Percentiles rank a stretch among this genome's conserved stretches.
Conservation (phyloP, 2,329 filamentous ascomycete genomes). For the Xylariaceae sp. region DNA sequence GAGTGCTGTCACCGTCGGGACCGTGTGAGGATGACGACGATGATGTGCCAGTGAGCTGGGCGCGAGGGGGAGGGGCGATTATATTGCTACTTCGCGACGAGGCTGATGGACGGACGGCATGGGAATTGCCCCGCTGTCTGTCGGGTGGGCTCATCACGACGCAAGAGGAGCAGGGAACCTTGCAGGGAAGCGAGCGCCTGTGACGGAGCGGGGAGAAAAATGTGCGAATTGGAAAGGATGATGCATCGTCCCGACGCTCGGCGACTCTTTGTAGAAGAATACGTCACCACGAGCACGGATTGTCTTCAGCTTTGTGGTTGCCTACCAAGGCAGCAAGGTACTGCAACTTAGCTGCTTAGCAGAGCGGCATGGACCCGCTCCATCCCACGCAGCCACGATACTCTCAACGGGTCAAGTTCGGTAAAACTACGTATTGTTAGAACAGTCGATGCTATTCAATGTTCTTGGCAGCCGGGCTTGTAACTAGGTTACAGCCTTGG, state of each 20-base stretch:
- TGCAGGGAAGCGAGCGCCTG: too few relatives aligned
- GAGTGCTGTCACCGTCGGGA: constrained; percentile 32
- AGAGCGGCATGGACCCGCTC: neutral
- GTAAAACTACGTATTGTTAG: constrained; percentile 11
- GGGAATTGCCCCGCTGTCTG: constrained; percentile 45
- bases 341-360: too few relatives aligned
- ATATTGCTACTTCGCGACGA: constrained; percentile 36
- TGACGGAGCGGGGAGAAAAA: constrained; percentile 10
- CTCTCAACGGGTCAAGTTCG: constrained; percentile 25
- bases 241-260: constrained; percentile 14
- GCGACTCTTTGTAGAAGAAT: constrained; percentile 10
- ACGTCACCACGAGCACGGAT: constrained; percentile 5
- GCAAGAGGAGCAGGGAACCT: constrained; percentile 20
- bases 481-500: too few relatives aligned
- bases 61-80: constrained; percentile 46
- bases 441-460: too few relatives aligned
- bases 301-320: neutral
- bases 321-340: too few relatives aligned
- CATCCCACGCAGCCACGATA: neutral
- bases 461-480: too few relatives aligned
- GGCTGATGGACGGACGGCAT: constrained; percentile 37
- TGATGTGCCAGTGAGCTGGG: constrained; percentile 40
- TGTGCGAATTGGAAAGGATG: constrained; percentile 6
- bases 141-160: constrained; percentile 46
- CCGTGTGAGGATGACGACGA: constrained; percentile 38